A percentile compares a stretch with the other conserved stretches of the same genome.
phyloP scores from a whole-genome alignment of 257 asterid genomes.

The Forsythia suspensa region DNA sequence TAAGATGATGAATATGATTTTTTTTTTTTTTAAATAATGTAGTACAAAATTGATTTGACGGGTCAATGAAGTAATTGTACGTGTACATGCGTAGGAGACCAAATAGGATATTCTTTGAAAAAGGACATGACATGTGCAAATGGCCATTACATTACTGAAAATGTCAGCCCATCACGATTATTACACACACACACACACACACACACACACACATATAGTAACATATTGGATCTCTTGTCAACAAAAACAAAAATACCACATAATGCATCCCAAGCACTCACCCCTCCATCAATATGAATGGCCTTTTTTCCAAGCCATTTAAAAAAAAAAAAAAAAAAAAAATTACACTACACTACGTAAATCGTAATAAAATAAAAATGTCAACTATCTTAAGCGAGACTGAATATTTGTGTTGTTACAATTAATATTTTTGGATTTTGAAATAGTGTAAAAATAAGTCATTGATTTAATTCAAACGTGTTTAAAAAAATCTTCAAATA shows the following conservation, averaged over 20 bases:
- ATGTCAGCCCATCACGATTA: slow-evolving; percentile 48
- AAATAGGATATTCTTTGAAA: slow-evolving; percentile 21
- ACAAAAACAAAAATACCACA: not conserved
- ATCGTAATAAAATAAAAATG: too few relatives aligned
- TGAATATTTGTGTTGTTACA: too few relatives aligned
- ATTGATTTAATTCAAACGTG: too few relatives aligned
- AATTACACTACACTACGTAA: not conserved
- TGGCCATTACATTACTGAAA: slow-evolving; percentile 30
- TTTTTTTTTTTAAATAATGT: not conserved
- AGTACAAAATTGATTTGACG: slow-evolving; percentile 23
- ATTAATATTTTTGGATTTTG: too few relatives aligned
- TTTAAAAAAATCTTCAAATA: too few relatives aligned
- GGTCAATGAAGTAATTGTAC: slow-evolving; percentile 44
- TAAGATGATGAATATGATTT: too few relatives aligned
- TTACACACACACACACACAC: not conserved
- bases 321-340: not conserved
- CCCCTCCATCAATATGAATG: not conserved
- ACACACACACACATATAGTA: too few relatives aligned
- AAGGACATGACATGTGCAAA: slow-evolving; percentile 53
- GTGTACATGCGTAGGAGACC: slow-evolving; percentile 16
- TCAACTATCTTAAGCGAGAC: too few relatives aligned
- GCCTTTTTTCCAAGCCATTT: not conserved
- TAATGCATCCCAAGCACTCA: slow-evolving; percentile 9
- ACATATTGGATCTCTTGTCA: slow-evolving; percentile 6
- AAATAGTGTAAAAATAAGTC: too few relatives aligned